These are phyloP conservation scores for Phytopythium litorale DNA, from an alignment of 352 stramenopile genomes.

Conservation along the genomic window DNA sequence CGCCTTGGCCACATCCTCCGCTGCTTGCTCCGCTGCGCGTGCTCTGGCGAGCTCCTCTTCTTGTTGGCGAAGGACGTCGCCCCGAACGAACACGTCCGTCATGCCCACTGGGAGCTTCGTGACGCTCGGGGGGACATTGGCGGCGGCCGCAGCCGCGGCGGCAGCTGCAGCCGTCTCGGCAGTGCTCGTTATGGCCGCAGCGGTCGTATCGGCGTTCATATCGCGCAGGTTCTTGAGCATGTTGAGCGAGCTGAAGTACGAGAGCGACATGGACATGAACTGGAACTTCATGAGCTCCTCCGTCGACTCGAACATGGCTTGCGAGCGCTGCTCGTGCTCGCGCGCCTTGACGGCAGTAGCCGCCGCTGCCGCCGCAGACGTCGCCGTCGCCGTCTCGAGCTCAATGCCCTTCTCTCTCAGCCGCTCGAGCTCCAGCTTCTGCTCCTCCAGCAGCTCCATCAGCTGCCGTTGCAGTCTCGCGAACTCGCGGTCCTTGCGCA, in stretches of 20 bases:
- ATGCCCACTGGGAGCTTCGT: slow-evolving; percentile 56
- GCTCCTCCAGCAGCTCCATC: slow-evolving; percentile 92
- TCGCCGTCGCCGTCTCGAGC: slow-evolving; percentile 89
- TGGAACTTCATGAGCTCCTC: slow-evolving; percentile 97
- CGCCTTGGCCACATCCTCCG: slow-evolving; percentile 34
- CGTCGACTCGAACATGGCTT: slow-evolving; percentile 91
- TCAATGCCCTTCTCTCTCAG: slow-evolving; percentile 90
- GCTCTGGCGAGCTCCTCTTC: slow-evolving; percentile 52
- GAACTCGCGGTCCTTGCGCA: slow-evolving; percentile 93
- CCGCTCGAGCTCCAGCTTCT: slow-evolving; percentile 91
- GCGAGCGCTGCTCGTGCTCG: slow-evolving; percentile 87
- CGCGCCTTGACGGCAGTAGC: slow-evolving; percentile 89
- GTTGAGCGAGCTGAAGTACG: slow-evolving; percentile 94
- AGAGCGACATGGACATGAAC: slow-evolving; percentile 95
- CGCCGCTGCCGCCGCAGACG: slow-evolving; percentile 86
- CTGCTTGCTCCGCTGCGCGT: slow-evolving; percentile 55
- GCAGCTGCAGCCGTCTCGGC: slow-evolving; percentile 87
- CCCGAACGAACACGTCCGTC: slow-evolving; percentile 22
- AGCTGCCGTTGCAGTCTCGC: slow-evolving; percentile 89
- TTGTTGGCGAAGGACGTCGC: slow-evolving; percentile 46
- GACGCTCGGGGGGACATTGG: slow-evolving; percentile 79
- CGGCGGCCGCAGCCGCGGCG: slow-evolving; percentile 79
- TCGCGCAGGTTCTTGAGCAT: slow-evolving; percentile 94
- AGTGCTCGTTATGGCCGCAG: slow-evolving; percentile 79
- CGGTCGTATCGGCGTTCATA: slow-evolving; percentile 92